Base-by-base conservation (phyloP, 2,329 filamentous ascomycete species). In the Dactylellina drechsleri region DNA sequence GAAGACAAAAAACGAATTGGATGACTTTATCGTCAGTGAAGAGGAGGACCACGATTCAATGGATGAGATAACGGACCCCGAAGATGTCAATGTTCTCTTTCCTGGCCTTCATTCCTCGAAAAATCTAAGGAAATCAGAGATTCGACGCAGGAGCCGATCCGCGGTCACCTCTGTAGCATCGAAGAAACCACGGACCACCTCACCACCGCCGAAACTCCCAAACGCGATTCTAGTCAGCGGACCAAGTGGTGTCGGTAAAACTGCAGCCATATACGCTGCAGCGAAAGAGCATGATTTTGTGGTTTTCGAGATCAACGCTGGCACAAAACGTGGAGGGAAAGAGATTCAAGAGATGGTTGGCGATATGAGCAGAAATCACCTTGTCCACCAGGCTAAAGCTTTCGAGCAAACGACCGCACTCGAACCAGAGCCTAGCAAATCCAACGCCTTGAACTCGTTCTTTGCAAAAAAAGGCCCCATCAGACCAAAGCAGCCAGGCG, bases 361-460 rank as follows among this genome's bases (percentile, higher is more conserved):
- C 47, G 93, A 99, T 82, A 98, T 99, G 94, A 95, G 93, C 2
- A 90, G 90, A 76, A 98, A 99, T 79, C 95, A 99, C 82, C 86
- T 97, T 1, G 94, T 99, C 18, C 88, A 89, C 77, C 85, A 85
- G 50, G 61, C 81, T 7, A 81, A 82, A 43, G 74, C 70, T 0
- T 75, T 79, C 7, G 79, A 78, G 15, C 76, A 75, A 7, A 78
- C 80, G 15, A 80, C 81, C 10, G 13, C 16, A 12, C 16, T 53
- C 1, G 53, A 59, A 31, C 79, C 80, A 18, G 81, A 81, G 7
- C 80, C 79, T 4, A 81, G 84, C 47, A 65, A 41, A 15, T 13
- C 58, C 77, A 66, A 76, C 78, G 72, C 87, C 68, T 90, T 97
- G 88, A 90, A 86, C 53, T 86, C 89, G 0, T 97, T 97, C 80